Base-by-base conservation (phyloP, 1,284 basidiomycete species). In the Marasmius tenuissimus region DNA sequence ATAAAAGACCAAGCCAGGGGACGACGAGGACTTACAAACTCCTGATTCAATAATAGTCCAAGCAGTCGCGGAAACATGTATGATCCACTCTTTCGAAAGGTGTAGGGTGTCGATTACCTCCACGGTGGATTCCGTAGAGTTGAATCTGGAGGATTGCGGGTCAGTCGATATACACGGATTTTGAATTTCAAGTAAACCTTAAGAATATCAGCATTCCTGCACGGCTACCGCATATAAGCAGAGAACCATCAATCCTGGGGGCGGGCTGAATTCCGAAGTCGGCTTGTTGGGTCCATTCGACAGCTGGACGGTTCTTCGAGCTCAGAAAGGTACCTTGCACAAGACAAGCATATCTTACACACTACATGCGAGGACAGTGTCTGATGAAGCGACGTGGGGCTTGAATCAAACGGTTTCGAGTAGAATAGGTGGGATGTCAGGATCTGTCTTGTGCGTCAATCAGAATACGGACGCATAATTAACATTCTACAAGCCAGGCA, bases 191-290 rank as follows among this genome's bases (percentile, higher is more conserved):
- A 27, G 4, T 27, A 27, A 27, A 88, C 90, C 85, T 82, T 48
- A 90, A 70, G 39, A 92, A 81, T 18, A 78, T 71, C 20, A 92
- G 68, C 34, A 76, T 77, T 33, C 91, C 91, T 2, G 84, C 86
- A 47, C 89, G 78, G 62, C 84, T 91, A 4, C 87, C 86, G 0
- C 81, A 71, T 2, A 93, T 87, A 5, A 97, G 81, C 0, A 87
- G 72, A 0, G 92, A 92, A 0, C 85, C 89, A 67, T 97, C 90
- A 1, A 91, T 66, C 12, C 81, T 58, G 0, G 88, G 85, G 3
- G 81, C 76, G 4, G 87, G 87, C n/a, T 67, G 69, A 11, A 83
- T 64, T 12, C 78, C 78, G 72, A 88, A 90, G 59, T 83, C 72
- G 3, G 83, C 76, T 68, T 88, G 85, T 22, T 72, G 62, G 2